Percentiles rank a stretch among this genome's conserved stretches.
Conservation (phyloP, 2,329 filamentous ascomycete species). For the Dactylonectria macrodidyma region DNA sequence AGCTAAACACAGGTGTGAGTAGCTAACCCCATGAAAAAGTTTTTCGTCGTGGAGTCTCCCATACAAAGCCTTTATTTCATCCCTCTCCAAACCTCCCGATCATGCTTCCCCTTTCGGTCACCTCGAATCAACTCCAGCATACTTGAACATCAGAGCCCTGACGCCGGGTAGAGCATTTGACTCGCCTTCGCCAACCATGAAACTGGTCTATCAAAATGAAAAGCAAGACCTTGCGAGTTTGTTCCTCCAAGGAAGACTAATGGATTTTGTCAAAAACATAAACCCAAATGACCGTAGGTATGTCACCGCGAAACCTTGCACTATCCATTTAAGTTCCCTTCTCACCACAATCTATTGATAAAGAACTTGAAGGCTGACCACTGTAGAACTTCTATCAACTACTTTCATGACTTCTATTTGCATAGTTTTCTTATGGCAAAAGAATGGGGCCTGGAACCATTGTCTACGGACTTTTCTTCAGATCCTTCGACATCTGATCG, state of each 20-base stretch:
- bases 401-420: conserved; percentile 37
- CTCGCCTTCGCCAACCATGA: conserved; percentile 27
- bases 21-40: conserved; percentile 2
- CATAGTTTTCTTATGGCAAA: conserved; percentile 16
- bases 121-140: conserved; percentile 15
- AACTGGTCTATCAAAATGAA: conserved; percentile 25
- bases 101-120: conserved; percentile 23
- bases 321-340: too few relatives aligned
- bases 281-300: conserved; percentile 24
- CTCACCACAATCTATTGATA: too few relatives aligned
- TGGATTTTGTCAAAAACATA: too few relatives aligned
- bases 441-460: not conserved
- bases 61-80: conserved; percentile 25
- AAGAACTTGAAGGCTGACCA: not conserved
- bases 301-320: not conserved
- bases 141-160: conserved; percentile 11
- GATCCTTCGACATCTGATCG: not conserved
- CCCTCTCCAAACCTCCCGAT: not conserved
- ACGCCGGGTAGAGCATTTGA: not conserved
- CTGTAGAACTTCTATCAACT: conserved; percentile 27
- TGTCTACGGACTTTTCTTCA: not conserved
- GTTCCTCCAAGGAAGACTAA: conserved; percentile 28
- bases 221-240: conserved; percentile 16
- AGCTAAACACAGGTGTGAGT: too few relatives aligned
- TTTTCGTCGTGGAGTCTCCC: conserved; percentile 29